These are phyloP conservation scores for Monosporascus sp. DNA, from an alignment of 2,329 filamentous ascomycete species.

Conservation along the genomic window DNA sequence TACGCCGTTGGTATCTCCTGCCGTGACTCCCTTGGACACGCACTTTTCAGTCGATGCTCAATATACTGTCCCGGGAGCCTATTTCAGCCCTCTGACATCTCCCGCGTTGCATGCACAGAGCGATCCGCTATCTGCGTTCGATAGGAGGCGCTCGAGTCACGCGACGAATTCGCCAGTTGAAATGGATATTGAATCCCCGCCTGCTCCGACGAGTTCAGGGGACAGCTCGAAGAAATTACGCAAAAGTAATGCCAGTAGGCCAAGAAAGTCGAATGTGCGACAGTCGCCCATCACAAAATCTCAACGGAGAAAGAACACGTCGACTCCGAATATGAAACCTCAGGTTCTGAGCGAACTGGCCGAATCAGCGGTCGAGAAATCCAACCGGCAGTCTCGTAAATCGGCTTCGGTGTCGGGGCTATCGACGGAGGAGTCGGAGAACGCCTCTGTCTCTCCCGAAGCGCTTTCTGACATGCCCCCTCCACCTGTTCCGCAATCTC, in stretches of 20 bases:
- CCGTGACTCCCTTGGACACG: conserved; percentile 71
- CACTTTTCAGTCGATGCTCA: conserved; percentile 57
- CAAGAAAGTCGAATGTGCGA: conserved; percentile 51
- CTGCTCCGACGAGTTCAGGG: conserved; percentile 34
- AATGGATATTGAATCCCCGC: conserved; percentile 46
- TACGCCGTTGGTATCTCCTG: conserved; percentile 78
- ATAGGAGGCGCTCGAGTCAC: conserved; percentile 34
- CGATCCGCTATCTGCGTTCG: conserved; percentile 41
- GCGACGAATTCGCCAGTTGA: conserved; percentile 52
- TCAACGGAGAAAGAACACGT: conserved; percentile 46
- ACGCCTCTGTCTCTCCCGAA: conserved; percentile 60
- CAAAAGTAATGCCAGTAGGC: conserved; percentile 47
- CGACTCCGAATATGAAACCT: conserved; percentile 52
- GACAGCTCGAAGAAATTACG: conserved; percentile 48
- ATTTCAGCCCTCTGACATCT: conserved; percentile 80
- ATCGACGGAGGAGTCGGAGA: conserved; percentile 53
- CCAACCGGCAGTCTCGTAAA: conserved; percentile 16
- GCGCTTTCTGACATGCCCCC: conserved; percentile 62
- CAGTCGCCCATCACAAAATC: conserved; percentile 71
- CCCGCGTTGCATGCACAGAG: conserved; percentile 72
- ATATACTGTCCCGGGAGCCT: conserved; percentile 63
- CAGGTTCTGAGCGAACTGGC: conserved; percentile 50
- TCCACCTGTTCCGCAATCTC: conserved; percentile 60
- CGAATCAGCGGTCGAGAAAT: conserved; percentile 34
- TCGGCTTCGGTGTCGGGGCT: conserved; percentile 31